Evolutionary conservation across 768 basidiomycete genomes (phyloP).

Genomic region (Boletus pseudopeckii): DNA sequence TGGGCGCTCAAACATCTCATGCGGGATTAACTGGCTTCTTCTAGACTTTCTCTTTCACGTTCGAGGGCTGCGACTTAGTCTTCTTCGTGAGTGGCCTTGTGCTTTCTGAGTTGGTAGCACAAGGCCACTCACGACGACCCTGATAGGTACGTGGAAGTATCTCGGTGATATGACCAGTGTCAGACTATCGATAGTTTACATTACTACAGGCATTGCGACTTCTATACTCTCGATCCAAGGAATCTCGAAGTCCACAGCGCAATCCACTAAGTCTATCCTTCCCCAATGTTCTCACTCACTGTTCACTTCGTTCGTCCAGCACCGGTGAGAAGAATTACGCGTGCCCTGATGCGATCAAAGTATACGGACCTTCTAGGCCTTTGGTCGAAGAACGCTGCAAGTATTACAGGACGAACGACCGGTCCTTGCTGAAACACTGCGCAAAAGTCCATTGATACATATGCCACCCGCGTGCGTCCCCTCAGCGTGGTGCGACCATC

Average conservation of each 20-base stretch:
- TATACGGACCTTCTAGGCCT: not conserved
- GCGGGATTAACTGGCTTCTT: not conserved
- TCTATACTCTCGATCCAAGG: slow-evolving; percentile 5
- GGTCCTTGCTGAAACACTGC: slow-evolving; percentile 13
- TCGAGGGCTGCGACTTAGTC: slow-evolving; percentile 1
- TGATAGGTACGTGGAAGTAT: slow-evolving; percentile 1
- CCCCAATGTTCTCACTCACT: not conserved
- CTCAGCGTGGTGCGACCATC: no score
- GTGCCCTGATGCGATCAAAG: slow-evolving; percentile 3
- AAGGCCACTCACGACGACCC: slow-evolving; percentile 9
- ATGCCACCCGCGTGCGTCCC: not conserved
- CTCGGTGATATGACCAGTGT: not conserved
- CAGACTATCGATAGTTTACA: slow-evolving; percentile 1
- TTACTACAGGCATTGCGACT: slow-evolving; percentile 6
- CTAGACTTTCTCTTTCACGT: slow-evolving; percentile 9
- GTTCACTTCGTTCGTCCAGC: slow-evolving; percentile 1
- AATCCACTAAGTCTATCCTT: slow-evolving; percentile 9
- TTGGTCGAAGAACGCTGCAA: not conserved
- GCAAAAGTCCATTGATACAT: not conserved
- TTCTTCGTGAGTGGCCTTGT: no score
- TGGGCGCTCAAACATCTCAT: not conserved
- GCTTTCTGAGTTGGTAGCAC: no score
- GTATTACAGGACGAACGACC: slow-evolving; percentile 18
- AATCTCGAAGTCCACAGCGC: not conserved
- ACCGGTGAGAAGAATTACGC: slow-evolving; percentile 8